Percentiles rank a stretch among this genome's conserved stretches.
phyloP scores from a whole-genome alignment of 177 flowering plant genomes.

The Telopea speciosissima region DNA sequence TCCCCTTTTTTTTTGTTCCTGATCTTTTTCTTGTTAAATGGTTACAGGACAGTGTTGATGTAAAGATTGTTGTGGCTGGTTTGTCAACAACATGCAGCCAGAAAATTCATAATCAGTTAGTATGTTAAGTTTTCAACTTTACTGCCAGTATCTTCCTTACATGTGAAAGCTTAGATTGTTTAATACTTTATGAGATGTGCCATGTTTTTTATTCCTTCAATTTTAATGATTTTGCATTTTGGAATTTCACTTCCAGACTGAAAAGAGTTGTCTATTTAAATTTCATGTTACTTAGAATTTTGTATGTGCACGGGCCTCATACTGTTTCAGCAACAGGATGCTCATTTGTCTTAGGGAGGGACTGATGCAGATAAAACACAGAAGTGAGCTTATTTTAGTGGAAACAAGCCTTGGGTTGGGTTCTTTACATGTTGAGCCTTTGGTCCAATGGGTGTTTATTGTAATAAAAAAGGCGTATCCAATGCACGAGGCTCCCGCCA shows the following conservation, averaged over 20 bases:
- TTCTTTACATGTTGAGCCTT: too few species aligned
- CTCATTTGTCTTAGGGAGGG: too few species aligned
- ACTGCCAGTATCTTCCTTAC: neutral
- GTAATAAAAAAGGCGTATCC: too few species aligned
- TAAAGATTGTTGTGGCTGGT: slow-evolving; percentile 75
- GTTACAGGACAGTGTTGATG: slow-evolving; percentile 67
- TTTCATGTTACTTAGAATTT: too few species aligned
- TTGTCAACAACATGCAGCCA: slow-evolving; percentile 97
- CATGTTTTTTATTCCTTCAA: neutral
- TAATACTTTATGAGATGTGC: neutral
- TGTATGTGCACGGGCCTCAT: neutral
- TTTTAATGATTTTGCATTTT: neutral
- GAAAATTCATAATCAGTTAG: slow-evolving; percentile 97
- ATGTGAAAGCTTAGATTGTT: neutral
- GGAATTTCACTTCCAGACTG: neutral
- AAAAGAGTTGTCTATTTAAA: neutral
- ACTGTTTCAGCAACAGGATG: too few species aligned
- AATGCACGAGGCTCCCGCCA: too few species aligned
- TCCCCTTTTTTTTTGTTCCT: neutral
- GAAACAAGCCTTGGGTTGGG: too few species aligned
- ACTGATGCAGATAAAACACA: too few species aligned
- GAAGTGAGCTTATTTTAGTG: too few species aligned
- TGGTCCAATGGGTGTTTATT: too few species aligned
- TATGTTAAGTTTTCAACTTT: slow-evolving; percentile 30
- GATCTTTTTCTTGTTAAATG: slow-evolving; percentile 6